Conservation (phyloP, 2,329 filamentous ascomycete species). For the Didymosphaeria variabile region DNA sequence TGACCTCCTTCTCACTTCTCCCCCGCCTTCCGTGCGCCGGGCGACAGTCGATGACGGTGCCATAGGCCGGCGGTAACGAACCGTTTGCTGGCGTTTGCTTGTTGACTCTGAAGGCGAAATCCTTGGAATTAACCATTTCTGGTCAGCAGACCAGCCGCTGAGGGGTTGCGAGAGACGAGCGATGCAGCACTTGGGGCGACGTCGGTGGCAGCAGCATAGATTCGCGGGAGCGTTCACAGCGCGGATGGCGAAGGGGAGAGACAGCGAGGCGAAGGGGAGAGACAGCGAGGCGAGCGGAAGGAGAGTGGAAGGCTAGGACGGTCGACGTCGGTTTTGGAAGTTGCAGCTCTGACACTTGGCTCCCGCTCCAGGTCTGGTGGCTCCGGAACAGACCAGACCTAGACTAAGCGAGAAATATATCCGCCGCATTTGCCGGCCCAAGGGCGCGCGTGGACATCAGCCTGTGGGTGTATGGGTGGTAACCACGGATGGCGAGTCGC, state of each 20-base stretch:
- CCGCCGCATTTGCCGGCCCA: constrained; percentile 23
- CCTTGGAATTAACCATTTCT: constrained; percentile 51
- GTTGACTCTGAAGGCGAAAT: constrained; percentile 50
- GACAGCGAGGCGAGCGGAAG: constrained; percentile 14
- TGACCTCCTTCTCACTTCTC: constrained; percentile 37
- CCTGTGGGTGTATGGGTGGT: constrained; percentile 14
- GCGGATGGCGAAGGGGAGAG: background rate
- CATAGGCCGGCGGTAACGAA: constrained; percentile 40
- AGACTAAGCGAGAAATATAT: constrained; percentile 27
- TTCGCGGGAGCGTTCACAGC: background rate
- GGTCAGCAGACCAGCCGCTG: constrained; percentile 47
- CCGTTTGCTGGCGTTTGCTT: constrained; percentile 44
- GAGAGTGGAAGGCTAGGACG: constrained; percentile 5
- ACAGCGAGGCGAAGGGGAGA: constrained; percentile 8
- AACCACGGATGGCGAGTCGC: constrained; percentile 13
- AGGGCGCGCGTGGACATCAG: constrained; percentile 20
- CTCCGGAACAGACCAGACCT: constrained; percentile 9
- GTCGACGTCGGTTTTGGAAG: constrained; percentile 16
- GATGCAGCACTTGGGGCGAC: constrained; percentile 24
- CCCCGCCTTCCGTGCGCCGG: constrained; percentile 39
- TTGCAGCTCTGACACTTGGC: constrained; percentile 18
- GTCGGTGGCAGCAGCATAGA: constrained; percentile 24
- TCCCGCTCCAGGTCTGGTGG: constrained; percentile 6
- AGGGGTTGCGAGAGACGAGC: constrained; percentile 26
- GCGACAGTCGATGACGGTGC: constrained; percentile 47